These are phyloP conservation scores for Bruguiera hainesii DNA, from an alignment of 441 rosid genomes.

Conservation along the genomic window DNA sequence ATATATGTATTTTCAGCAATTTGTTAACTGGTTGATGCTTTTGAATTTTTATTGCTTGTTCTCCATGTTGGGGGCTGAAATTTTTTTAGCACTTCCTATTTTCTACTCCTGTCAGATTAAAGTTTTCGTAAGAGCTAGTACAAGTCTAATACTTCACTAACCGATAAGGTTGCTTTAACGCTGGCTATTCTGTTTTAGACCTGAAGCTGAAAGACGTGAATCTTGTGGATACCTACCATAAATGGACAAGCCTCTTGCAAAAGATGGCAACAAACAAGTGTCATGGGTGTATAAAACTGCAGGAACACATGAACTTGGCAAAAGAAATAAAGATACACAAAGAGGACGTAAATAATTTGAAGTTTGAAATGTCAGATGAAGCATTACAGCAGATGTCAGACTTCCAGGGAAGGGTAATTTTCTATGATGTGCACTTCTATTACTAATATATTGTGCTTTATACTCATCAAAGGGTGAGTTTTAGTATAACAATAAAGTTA, in stretches of 20 bases:
- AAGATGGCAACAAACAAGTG: conserved; percentile 87
- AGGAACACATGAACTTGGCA: conserved; percentile 76
- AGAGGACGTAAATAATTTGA: conserved; percentile 57
- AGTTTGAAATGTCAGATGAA: conserved; percentile 84
- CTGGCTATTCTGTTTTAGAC: conserved; percentile 45
- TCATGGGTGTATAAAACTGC: conserved; percentile 80
- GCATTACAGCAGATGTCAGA: conserved; percentile 95
- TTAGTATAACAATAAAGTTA: too few species aligned
- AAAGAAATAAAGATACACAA: conserved; percentile 61
- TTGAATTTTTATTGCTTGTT: neutral
- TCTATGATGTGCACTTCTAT: neutral
- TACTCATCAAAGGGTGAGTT: too few species aligned
- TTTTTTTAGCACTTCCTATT: neutral
- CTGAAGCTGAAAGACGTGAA: conserved; percentile 69
- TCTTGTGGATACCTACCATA: conserved; percentile 56
- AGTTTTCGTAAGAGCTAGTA: neutral
- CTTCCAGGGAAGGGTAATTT: conserved; percentile 89
- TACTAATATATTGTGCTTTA: too few species aligned
- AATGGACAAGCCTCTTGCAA: conserved; percentile 58
- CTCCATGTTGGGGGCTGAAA: neutral
- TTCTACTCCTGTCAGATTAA: neutral
- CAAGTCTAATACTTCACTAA: neutral
- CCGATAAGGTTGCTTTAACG: conserved; percentile 4
- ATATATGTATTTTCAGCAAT: neutral
- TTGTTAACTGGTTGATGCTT: neutral